phyloP scores from a whole-genome alignment of 2,329 filamentous ascomycete species.

The Ceratocystis harringtonii region DNA sequence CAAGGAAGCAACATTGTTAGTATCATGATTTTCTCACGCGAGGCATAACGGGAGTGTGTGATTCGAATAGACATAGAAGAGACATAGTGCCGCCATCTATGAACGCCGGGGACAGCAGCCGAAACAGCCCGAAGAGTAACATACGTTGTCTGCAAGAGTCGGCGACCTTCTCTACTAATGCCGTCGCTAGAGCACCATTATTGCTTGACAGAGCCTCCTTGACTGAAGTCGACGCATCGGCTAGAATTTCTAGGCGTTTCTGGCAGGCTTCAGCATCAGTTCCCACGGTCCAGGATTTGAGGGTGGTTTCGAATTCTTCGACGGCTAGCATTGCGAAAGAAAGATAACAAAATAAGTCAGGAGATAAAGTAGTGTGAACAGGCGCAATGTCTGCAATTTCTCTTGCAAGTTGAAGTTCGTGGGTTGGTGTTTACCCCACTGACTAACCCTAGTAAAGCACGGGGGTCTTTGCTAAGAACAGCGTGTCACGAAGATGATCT shows the following conservation, averaged over 20 bases:
- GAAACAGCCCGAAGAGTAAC: not conserved
- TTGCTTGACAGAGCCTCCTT: not conserved
- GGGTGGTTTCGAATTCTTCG: not conserved
- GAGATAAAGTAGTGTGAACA: not conserved
- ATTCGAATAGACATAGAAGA: not conserved
- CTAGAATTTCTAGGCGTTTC: conserved; percentile 10
- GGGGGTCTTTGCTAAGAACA: not conserved
- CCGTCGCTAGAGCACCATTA: not conserved
- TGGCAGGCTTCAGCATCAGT: conserved; percentile 3
- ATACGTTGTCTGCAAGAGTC: conserved; percentile 16
- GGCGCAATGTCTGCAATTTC: not conserved
- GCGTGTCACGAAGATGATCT: not conserved
- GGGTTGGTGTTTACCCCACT: not conserved
- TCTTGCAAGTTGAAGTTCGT: not conserved
- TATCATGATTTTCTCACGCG: not conserved
- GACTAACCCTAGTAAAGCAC: not conserved
- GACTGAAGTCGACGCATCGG: not conserved
- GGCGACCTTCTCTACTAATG: conserved; percentile 11
- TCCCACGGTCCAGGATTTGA: conserved; percentile 12
- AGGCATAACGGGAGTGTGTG: not conserved
- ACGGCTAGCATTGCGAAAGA: conserved; percentile 1
- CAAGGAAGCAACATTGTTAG: not conserved
- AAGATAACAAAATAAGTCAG: not conserved
- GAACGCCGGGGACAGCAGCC: not conserved
- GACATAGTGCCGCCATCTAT: not conserved